Evolutionary conservation across 2,329 filamentous ascomycete genomes (phyloP), one percentile per base, ranked within the genome.

Genomic region (Ophiocordyceps australis): DNA sequence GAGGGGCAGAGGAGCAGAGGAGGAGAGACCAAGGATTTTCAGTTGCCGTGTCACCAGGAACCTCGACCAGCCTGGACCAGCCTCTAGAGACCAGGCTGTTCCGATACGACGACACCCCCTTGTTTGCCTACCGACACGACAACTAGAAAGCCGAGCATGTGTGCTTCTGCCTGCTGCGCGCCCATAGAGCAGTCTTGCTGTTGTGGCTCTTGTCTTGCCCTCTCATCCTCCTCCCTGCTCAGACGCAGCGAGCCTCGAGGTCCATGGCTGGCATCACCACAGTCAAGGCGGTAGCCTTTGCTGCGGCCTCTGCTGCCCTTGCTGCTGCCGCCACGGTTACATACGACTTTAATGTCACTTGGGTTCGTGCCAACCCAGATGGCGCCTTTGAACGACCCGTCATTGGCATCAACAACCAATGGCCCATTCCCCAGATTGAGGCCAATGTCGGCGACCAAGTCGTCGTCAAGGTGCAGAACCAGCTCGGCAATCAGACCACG

Each of bases 381-480:
- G 73, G 71, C 14, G 54, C 59, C 7, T 61, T 62, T 31, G 56
- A 65, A 20, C 62, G 78, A 17, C 61, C 69, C n/a, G 65, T 66
- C 4, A 79, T 86, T 41, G 77, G 75, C 23, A 75, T 89, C 52
- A 86, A 89, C 39, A 67, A 66, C 5, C 46, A 73, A 50, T 82
- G 78, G 74, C 80, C 79, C 2, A 62, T 77, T 27, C 79, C 80
- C 1, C 47, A 51, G 15, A 72, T 82, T 29, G 58, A 65, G 26
- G 73, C 65, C 20, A 61, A 60, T 24, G 52, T 71, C 25, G 74
- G 74, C 30, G 74, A 80, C 40, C 58, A 52, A 14, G 35, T 76
- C 26, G 41, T 74, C 30, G 51, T 75, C 32, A 67, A 69, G 28
- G 55, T 65, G 22, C 47, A 57, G 32, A 77, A 77, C 41, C 48